phyloP scores from a whole-genome alignment of 1,284 basidiomycete genomes.

The Nidula niveotomentosa region DNA sequence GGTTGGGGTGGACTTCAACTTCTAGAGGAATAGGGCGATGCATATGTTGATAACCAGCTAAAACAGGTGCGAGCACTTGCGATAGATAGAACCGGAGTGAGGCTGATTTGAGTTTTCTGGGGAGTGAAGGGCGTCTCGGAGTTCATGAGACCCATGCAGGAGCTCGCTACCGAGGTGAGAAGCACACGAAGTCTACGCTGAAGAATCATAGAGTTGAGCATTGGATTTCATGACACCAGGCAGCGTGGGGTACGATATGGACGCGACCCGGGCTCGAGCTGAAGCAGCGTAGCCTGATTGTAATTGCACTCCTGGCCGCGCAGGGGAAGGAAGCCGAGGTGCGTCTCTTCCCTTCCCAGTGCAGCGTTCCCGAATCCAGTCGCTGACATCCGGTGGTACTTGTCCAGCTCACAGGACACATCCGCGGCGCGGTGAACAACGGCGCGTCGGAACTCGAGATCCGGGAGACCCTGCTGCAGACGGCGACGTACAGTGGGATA shows the following conservation, averaged over 20 bases:
- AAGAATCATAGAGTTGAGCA: background rate
- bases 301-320: slow-evolving; percentile 36
- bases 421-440: slow-evolving; percentile 37
- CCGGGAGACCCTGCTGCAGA: slow-evolving; percentile 37
- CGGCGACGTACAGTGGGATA: slow-evolving; percentile 37
- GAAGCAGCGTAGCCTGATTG: slow-evolving; percentile 42
- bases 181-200: background rate
- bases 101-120: background rate
- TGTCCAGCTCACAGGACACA: slow-evolving; percentile 32
- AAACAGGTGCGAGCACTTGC: slow-evolving; percentile 20
- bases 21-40: slow-evolving; percentile 28
- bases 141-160: slow-evolving; percentile 44
- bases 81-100: background rate
- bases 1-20: too few relatives aligned
- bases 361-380: background rate
- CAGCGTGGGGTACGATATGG: slow-evolving; percentile 43
- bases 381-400: background rate
- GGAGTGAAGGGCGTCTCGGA: slow-evolving; percentile 31
- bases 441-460: slow-evolving; percentile 39
- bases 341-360: background rate
- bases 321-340: slow-evolving; percentile 41
- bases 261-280: slow-evolving; percentile 39
- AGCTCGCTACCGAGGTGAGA: slow-evolving; percentile 37
- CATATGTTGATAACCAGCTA: slow-evolving; percentile 38
- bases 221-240: slow-evolving; percentile 14